A percentile compares a stretch with the other conserved stretches of the same genome.
These are phyloP conservation scores for Theobroma grandiflorum DNA, from an alignment of 441 rosid genomes.

Conservation along the genomic window DNA sequence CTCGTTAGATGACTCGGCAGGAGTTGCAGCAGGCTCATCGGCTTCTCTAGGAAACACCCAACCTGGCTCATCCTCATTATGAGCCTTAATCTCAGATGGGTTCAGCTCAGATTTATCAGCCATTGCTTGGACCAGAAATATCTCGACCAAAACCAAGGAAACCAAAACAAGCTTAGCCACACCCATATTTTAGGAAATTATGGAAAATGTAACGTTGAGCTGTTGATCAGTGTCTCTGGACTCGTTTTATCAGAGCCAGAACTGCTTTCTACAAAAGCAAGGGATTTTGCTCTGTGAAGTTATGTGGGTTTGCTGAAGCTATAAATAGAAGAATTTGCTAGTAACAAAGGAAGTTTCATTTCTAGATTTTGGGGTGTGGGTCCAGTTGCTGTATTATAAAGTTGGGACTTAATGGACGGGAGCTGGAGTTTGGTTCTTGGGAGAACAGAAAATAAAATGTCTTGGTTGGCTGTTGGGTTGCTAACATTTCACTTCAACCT, in stretches of 20 bases:
- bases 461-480: constrained; percentile 9
- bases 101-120: constrained; percentile 32
- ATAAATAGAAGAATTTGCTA: constrained; percentile 3
- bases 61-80: constrained; percentile 19
- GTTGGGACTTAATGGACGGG: not conserved
- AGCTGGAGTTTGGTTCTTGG: not conserved
- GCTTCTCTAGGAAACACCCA: constrained; percentile 19
- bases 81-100: constrained; percentile 28
- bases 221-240: not conserved
- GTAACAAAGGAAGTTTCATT: not conserved
- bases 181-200: not conserved
- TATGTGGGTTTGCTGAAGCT: not conserved
- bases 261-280: not conserved
- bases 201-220: not conserved
- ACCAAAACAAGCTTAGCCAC: constrained; percentile 35
- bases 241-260: not conserved
- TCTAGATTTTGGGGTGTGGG: not conserved
- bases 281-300: not conserved
- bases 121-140: constrained; percentile 40
- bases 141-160: constrained; percentile 38
- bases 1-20: constrained; percentile 24
- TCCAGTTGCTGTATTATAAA: not conserved
- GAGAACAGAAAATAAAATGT: not conserved
- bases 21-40: constrained; percentile 25
- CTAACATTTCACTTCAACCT: not conserved